phyloP scores from a whole-genome alignment of 306 rosid genomes.

The Glycine latifolia region DNA sequence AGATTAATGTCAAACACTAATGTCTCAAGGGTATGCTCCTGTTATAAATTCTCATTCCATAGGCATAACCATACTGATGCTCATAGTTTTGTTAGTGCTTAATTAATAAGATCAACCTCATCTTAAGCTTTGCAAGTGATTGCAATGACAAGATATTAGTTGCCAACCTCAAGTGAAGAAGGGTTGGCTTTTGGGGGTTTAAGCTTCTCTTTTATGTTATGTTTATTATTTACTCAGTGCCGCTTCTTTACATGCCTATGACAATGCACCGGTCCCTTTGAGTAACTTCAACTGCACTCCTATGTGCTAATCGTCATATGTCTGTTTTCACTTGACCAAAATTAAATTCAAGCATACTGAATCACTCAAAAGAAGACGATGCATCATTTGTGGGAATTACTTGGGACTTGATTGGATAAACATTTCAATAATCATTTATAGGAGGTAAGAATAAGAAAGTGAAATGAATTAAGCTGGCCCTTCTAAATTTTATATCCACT shows the following conservation, averaged over 20 bases:
- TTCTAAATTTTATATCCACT: background rate
- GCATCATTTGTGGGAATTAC: background rate
- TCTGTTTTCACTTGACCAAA: background rate
- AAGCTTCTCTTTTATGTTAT: background rate
- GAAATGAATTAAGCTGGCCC: background rate
- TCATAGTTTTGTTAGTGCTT: background rate
- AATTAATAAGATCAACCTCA: background rate
- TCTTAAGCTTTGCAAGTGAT: background rate
- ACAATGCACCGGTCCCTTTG: slow-evolving; percentile 22
- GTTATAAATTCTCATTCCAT: slow-evolving; percentile 15
- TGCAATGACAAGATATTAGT: background rate
- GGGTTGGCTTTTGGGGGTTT: background rate
- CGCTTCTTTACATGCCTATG: background rate
- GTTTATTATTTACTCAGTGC: too few species aligned
- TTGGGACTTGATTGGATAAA: background rate
- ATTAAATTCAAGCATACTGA: slow-evolving; percentile 1
- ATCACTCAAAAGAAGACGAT: slow-evolving; percentile 1
- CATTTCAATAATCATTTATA: background rate
- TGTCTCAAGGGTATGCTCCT: slow-evolving; percentile 68
- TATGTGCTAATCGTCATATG: background rate
- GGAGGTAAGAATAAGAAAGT: background rate
- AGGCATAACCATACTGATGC: background rate
- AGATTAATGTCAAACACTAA: slow-evolving; percentile 64
- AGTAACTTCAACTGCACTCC: slow-evolving; percentile 6
- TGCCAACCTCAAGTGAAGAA: background rate